A percentile compares a stretch with the other conserved stretches of the same genome.
Conservation (phyloP, 352 stramenopile species). For the Ophiocytium majus region DNA sequence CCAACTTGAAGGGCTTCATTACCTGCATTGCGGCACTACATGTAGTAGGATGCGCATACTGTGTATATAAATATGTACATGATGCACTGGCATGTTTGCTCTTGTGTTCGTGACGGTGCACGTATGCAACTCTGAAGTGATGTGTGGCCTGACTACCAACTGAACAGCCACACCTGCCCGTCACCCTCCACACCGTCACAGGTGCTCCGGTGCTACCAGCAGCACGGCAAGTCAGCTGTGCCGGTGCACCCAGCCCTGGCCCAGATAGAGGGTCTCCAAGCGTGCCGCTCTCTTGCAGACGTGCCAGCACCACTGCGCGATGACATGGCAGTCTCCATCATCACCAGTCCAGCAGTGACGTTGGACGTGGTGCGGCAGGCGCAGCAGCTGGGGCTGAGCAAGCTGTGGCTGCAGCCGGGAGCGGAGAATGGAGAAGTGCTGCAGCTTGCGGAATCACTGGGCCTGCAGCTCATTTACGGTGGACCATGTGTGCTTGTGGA, state of each 20-base stretch:
- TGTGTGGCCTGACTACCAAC: no score
- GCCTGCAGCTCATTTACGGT: conserved; percentile 41
- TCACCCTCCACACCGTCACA: neutral
- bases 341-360: conserved; percentile 37
- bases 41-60: no score
- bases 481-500: conserved; percentile 46
- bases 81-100: no score
- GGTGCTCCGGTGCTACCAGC: conserved; percentile 39
- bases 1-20: no score
- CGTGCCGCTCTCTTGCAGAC: conserved; percentile 27
- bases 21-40: no score
- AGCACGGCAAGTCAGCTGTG: conserved; percentile 25
- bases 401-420: conserved; percentile 41
- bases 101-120: no score
- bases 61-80: no score
- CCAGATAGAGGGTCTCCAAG: conserved; percentile 36
- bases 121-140: no score
- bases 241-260: conserved; percentile 35
- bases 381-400: conserved; percentile 26
- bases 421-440: conserved; percentile 32
- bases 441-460: conserved; percentile 30
- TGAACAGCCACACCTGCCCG: no score
- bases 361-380: conserved; percentile 34
- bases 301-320: conserved; percentile 10
- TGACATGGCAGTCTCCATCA: conserved; percentile 33